These are phyloP conservation scores for Cladorrhinum sp. DNA, from an alignment of 2,329 filamentous ascomycete genomes.

Conservation along the genomic window DNA sequence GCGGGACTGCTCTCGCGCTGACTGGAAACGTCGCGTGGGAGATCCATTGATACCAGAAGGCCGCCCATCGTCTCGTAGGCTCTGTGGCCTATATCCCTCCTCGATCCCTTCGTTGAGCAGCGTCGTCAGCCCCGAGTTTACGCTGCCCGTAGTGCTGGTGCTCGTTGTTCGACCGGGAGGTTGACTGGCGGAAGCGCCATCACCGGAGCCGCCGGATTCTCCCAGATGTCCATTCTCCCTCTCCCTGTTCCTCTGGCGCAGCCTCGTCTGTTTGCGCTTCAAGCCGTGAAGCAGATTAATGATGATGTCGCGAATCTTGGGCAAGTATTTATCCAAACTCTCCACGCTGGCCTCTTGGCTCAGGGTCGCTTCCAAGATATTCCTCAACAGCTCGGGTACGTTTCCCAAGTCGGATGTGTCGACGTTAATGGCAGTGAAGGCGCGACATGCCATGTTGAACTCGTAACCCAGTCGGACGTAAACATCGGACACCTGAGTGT, in stretches of 20 bases:
- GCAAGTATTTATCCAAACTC: conserved; percentile 89
- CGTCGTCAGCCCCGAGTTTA: conserved; percentile 54
- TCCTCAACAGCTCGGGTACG: conserved; percentile 84
- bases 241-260: conserved; percentile 64
- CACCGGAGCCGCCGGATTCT: conserved; percentile 32
- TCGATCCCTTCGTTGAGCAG: conserved; percentile 60
- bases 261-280: conserved; percentile 92
- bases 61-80: conserved; percentile 35
- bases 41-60: conserved; percentile 37
- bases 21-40: conserved; percentile 46
- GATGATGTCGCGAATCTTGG: conserved; percentile 95
- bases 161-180: conserved; percentile 52
- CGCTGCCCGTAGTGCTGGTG: conserved; percentile 56
- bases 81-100: conserved; percentile 45
- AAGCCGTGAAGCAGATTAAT: conserved; percentile 94
- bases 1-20: conserved; percentile 51
- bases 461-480: conserved; percentile 97
- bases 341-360: conserved; percentile 94
- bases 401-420: conserved; percentile 93
- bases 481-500: conserved; percentile 94
- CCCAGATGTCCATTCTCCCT: conserved; percentile 41
- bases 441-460: conserved; percentile 97
- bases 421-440: conserved; percentile 94
- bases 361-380: conserved; percentile 90
- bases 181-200: conserved; percentile 32